phyloP scores from a whole-genome alignment of 805 yeast species.

The Saccharomycopsis javanensis region DNA sequence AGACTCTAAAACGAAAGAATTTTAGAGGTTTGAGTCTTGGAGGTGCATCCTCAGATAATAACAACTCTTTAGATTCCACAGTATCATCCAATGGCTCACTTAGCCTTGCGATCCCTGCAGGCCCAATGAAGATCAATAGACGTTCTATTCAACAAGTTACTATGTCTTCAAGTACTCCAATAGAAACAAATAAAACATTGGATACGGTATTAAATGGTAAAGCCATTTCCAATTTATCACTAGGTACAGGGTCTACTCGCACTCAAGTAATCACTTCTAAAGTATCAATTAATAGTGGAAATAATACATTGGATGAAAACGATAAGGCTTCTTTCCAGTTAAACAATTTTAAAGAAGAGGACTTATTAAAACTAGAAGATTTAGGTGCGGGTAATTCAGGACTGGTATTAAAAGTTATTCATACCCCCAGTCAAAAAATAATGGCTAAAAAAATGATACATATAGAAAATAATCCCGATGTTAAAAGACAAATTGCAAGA shows the following conservation, averaged over 20 bases:
- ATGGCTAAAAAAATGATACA: constrained; percentile 89
- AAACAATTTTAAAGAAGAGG: constrained; percentile 44
- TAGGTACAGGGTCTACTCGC: constrained; percentile 13
- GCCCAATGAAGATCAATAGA: neutral
- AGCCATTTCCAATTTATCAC: neutral
- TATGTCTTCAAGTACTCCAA: constrained; percentile 13
- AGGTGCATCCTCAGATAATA: neutral
- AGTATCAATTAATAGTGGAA: constrained; percentile 8
- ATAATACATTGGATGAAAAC: neutral
- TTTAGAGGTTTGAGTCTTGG: constrained; percentile 12
- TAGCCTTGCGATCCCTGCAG: neutral
- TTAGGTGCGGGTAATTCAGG: constrained; percentile 95
- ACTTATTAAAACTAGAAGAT: constrained; percentile 62
- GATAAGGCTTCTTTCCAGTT: constrained; percentile 12
- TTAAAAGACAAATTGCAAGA: constrained; percentile 74
- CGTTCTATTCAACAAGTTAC: constrained; percentile 17
- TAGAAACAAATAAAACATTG: constrained; percentile 4
- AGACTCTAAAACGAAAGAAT: constrained; percentile 16
- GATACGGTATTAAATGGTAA: neutral
- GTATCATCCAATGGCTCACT: neutral
- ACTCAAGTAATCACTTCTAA: constrained; percentile 16
- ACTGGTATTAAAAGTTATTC: constrained; percentile 78
- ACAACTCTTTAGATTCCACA: neutral
- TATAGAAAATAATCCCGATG: constrained; percentile 69
- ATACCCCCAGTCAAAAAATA: constrained; percentile 75